phyloP scores from a whole-genome alignment of 208 protist species.

The Endotrypanum monterogeii region DNA sequence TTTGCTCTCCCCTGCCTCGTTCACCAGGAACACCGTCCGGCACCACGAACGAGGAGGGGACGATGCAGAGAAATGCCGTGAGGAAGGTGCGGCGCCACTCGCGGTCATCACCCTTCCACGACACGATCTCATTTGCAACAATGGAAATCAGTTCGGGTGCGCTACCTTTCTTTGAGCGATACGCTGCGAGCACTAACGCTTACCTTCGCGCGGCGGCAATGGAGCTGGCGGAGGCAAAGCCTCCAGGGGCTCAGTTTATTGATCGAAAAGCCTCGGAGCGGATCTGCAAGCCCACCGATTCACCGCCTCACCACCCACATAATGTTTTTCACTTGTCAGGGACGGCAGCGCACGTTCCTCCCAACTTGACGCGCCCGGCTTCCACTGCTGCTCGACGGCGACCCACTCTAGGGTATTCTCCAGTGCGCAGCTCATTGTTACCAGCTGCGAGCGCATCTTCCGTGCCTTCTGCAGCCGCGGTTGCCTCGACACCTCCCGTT shows the following conservation, averaged over 20 bases:
- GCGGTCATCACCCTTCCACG: background rate
- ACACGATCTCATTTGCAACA: background rate
- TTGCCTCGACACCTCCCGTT: background rate
- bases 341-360: background rate
- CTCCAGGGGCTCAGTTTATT: background rate
- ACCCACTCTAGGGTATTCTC: background rate
- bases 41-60: background rate
- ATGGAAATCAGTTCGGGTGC: background rate
- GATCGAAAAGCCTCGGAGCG: background rate
- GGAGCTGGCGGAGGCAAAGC: slow-evolving; percentile 8
- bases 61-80: background rate
- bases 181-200: slow-evolving; percentile 23
- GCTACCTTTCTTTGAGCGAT: slow-evolving; percentile 6
- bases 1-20: slow-evolving; percentile 3
- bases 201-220: slow-evolving; percentile 28
- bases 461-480: background rate
- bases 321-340: background rate
- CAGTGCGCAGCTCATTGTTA: background rate
- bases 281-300: background rate
- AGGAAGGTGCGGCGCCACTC: background rate
- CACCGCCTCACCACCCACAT: background rate
- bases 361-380: slow-evolving; percentile 5
- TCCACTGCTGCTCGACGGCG: background rate
- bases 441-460: background rate
- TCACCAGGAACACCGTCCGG: background rate